Evolutionary conservation across 176 grass and related monocot genomes (phyloP).

Genomic region (Raddia guianensis): DNA sequence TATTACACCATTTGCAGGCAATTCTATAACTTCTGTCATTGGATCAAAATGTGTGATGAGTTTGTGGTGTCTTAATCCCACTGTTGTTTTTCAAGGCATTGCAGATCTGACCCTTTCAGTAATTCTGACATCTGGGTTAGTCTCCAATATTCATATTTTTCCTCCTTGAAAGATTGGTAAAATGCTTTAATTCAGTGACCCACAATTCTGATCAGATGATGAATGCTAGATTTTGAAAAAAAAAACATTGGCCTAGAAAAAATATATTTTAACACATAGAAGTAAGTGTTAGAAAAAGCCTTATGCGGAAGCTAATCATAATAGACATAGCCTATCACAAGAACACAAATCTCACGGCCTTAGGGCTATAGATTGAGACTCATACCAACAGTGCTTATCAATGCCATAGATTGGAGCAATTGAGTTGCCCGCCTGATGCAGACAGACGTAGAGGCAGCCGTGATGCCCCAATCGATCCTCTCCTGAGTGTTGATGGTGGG

Average conservation of each 20-base stretch:
- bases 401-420: no score
- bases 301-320: no score
- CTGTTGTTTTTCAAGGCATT: slow-evolving; percentile 86
- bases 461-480: no score
- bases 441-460: no score
- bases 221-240: neutral
- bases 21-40: slow-evolving; percentile 32
- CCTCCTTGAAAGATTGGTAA: neutral
- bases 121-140: slow-evolving; percentile 95
- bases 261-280: neutral
- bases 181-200: slow-evolving; percentile 20
- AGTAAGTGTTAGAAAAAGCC: neutral
- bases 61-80: slow-evolving; percentile 95
- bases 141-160: neutral
- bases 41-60: slow-evolving; percentile 67
- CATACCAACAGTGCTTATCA: no score
- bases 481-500: no score
- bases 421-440: no score
- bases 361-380: no score
- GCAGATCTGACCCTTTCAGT: slow-evolving; percentile 77
- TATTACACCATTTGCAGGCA: slow-evolving; percentile 48
- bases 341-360: no score
- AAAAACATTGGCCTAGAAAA: neutral
- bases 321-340: no score
- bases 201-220: neutral